phyloP scores from a whole-genome alignment of 2,329 filamentous ascomycete genomes.

The Cladosporium sp. region DNA sequence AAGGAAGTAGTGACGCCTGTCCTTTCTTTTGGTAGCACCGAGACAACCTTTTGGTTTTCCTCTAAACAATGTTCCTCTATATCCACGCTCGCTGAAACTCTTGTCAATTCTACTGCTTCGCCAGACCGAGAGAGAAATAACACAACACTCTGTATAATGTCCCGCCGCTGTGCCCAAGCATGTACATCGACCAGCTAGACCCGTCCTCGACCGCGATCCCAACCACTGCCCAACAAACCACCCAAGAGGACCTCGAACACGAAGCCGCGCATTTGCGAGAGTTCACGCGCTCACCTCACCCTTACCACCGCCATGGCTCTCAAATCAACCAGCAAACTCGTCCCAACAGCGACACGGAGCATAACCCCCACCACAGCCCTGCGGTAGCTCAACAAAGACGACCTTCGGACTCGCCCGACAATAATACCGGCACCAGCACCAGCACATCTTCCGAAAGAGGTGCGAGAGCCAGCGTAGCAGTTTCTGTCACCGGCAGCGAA shows the following conservation, averaged over 20 bases:
- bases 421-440: background rate
- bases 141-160: constrained; percentile 6
- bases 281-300: constrained; percentile 31
- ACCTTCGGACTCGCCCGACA: constrained; percentile 9
- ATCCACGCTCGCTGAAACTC: background rate
- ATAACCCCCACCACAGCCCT: constrained; percentile 21
- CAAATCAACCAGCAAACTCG: constrained; percentile 24
- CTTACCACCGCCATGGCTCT: constrained; percentile 31
- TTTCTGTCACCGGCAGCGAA: constrained; percentile 57
- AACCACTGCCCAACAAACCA: background rate
- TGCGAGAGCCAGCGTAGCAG: background rate
- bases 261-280: constrained; percentile 23
- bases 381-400: constrained; percentile 24
- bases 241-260: background rate
- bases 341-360: constrained; percentile 20
- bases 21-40: background rate
- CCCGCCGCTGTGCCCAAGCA: constrained; percentile 12
- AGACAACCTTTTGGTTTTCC: background rate
- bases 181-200: constrained; percentile 12
- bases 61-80: background rate
- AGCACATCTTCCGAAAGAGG: background rate
- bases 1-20: constrained; percentile 7
- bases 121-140: background rate
- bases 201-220: constrained; percentile 4
- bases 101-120: background rate